phyloP scores from a whole-genome alignment of 345 rosid species.

The Arabis alpina region DNA sequence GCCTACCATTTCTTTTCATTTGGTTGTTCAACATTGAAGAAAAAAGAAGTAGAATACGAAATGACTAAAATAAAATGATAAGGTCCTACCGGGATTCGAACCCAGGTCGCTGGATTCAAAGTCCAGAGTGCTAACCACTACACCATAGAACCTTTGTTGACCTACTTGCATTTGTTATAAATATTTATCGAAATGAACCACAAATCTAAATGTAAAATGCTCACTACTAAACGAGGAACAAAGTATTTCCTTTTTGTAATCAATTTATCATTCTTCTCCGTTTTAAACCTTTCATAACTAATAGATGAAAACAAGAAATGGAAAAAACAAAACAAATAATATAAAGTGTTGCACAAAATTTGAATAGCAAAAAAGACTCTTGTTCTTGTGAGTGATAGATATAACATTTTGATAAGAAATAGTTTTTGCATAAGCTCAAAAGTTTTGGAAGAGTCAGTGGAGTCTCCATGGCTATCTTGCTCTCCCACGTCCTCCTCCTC shows the following conservation, averaged over 20 bases:
- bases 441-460: neutral
- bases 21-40: slow-evolving; percentile 3
- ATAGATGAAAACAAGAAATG: neutral
- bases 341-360: slow-evolving; percentile 24
- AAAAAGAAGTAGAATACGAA: neutral
- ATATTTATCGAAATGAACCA: neutral
- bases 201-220: neutral
- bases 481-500: slow-evolving; percentile 39
- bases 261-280: neutral
- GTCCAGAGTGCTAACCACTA: slow-evolving; percentile 98
- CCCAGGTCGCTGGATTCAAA: slow-evolving; percentile 98
- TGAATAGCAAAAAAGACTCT: neutral
- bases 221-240: no score
- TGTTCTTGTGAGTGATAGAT: neutral
- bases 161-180: neutral
- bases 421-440: slow-evolving; percentile 20
- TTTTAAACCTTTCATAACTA: neutral
- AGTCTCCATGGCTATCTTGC: slow-evolving; percentile 29
- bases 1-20: neutral
- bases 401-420: slow-evolving; percentile 2
- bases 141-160: slow-evolving; percentile 71
- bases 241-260: neutral
- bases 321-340: neutral
- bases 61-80: neutral
- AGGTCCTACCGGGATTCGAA: slow-evolving; percentile 97